Percentiles rank a stretch among this genome's conserved stretches.
Conservation (phyloP, 169 alveolate species). For the Neospora caninum region DNA sequence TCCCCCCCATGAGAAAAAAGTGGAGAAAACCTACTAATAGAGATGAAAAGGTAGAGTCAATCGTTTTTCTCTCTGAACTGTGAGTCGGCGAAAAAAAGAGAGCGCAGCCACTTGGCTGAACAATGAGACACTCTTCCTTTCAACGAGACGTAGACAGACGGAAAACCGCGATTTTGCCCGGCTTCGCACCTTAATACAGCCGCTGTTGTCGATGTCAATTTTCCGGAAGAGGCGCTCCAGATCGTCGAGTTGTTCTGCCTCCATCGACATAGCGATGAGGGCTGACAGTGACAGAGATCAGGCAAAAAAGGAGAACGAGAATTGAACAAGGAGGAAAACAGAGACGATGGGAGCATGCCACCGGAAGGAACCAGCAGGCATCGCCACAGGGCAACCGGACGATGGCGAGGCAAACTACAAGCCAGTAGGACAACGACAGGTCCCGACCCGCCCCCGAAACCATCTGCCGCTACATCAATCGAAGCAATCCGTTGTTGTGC, state of each 20-base stretch:
- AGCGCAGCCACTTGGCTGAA: no score
- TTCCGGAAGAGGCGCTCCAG: slow-evolving; percentile 47
- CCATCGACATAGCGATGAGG: slow-evolving; percentile 45
- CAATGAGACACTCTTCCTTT: no score
- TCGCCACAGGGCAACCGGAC: not conserved
- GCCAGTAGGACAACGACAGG: no score
- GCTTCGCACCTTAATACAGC: slow-evolving; percentile 51
- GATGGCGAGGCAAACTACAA: no score
- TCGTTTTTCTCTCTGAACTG: no score
- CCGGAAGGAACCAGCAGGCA: not conserved
- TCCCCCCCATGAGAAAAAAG: no score
- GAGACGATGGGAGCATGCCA: not conserved
- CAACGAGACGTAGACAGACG: not conserved
- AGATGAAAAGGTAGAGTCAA: no score
- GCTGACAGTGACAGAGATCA: not conserved
- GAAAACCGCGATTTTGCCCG: not conserved
- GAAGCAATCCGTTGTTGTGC: no score
- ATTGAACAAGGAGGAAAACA: not conserved
- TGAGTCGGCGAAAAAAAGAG: no score
- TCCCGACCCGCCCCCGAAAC: no score
- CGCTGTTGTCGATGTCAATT: slow-evolving; percentile 68
- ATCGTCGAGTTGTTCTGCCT: slow-evolving; percentile 35
- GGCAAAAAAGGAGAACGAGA: not conserved
- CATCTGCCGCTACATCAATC: no score
- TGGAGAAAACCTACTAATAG: no score